A percentile compares a stretch with the other conserved stretches of the same genome.
Conservation (phyloP, 139 green algal genomes). For the Asterochloris erici region DNA sequence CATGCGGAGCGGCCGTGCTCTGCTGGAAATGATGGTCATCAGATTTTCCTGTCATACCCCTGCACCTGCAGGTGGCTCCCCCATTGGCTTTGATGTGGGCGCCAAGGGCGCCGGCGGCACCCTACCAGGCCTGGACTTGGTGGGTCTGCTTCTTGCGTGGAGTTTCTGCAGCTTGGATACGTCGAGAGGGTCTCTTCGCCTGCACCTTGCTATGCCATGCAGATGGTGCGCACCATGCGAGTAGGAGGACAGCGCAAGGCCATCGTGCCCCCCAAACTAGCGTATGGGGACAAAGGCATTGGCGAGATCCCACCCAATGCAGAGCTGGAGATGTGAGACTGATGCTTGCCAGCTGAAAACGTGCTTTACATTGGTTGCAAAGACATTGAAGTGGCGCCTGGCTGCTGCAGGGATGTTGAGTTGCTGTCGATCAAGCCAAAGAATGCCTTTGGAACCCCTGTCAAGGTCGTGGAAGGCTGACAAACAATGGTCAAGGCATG, state of each 20-base stretch:
- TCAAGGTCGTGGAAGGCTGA: conserved; percentile 13
- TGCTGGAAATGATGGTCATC: not conserved
- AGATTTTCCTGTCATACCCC: conserved; percentile 24
- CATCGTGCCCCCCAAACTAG: conserved; percentile 75
- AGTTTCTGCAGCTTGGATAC: not conserved
- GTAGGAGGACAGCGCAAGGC: conserved; percentile 70
- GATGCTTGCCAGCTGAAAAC: no score
- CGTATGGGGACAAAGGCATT: conserved; percentile 64
- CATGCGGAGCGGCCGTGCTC: not conserved
- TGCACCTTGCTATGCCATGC: conserved; percentile 7
- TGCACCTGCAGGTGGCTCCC: conserved; percentile 40
- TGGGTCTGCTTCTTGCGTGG: conserved; percentile 14
- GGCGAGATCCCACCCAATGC: conserved; percentile 77
- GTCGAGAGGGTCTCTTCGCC: not conserved
- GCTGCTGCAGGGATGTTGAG: conserved; percentile 52
- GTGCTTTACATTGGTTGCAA: no score
- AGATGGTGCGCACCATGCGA: conserved; percentile 74
- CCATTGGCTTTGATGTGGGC: conserved; percentile 88
- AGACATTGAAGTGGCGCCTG: no score
- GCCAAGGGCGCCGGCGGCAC: conserved; percentile 49
- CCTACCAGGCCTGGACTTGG: conserved; percentile 71
- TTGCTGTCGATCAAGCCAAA: conserved; percentile 73
- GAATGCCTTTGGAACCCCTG: not conserved
- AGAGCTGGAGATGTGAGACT: conserved; percentile 41
- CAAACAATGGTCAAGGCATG: not conserved